These are phyloP conservation scores for Diospyros lotus DNA, from an alignment of 148 eudicot species.

Conservation along the genomic window DNA sequence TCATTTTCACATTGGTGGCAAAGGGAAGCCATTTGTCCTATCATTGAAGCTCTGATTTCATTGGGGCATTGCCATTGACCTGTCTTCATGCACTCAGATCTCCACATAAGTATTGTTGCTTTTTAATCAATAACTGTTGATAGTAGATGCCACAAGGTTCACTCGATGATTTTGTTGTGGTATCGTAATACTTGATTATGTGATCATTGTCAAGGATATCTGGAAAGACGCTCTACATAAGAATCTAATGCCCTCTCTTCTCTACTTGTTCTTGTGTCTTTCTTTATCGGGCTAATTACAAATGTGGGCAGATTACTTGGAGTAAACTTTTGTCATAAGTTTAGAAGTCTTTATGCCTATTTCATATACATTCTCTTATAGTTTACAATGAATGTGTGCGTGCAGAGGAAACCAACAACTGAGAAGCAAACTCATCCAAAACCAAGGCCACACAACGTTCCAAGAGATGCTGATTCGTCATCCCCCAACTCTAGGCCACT, in stretches of 20 bases:
- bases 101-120: neutral
- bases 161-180: neutral
- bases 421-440: conserved; percentile 55
- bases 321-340: too few species aligned
- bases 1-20: neutral
- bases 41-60: neutral
- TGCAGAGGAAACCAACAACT: conserved; percentile 69
- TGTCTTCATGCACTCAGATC: neutral
- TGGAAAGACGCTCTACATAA: neutral
- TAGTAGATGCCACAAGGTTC: neutral
- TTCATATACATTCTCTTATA: neutral
- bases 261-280: neutral
- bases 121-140: neutral
- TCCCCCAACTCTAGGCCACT: conserved; percentile 26
- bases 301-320: too few species aligned
- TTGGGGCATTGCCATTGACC: neutral
- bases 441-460: conserved; percentile 37
- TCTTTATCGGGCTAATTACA: neutral
- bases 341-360: neutral
- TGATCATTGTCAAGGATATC: neutral
- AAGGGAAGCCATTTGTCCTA: neutral
- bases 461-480: conserved; percentile 28
- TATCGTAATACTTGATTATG: neutral
- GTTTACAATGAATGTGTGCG: neutral
- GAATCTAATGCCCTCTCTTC: neutral